Percentiles rank a stretch among this genome's conserved stretches.
phyloP scores from a whole-genome alignment of 2,329 filamentous ascomycete species.

The Phialocephala subalpina region DNA sequence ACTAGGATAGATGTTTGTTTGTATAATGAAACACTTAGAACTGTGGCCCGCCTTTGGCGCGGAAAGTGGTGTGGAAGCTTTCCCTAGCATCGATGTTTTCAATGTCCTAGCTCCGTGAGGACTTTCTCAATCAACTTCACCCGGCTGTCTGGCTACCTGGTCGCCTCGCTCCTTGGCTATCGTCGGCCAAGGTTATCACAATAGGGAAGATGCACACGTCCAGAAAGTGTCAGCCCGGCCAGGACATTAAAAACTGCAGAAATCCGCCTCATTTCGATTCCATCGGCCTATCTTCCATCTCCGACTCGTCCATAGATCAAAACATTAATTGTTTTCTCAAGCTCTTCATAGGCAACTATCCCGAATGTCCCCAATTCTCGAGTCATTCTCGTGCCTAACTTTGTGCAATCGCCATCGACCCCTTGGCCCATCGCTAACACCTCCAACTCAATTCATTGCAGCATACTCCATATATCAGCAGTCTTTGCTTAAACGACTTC shows the following conservation, averaged over 20 bases:
- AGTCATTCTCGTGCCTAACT: background rate
- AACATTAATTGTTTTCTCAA: background rate
- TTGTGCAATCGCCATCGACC: background rate
- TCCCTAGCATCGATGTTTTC: background rate
- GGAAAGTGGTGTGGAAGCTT: background rate
- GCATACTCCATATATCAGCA: no score
- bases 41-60: background rate
- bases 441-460: no score
- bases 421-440: background rate
- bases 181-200: no score
- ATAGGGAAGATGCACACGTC: no score
- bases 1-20: constrained; percentile 33
- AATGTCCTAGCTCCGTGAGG: background rate
- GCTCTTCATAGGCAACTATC: background rate
- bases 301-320: background rate
- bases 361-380: background rate
- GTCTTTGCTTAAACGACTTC: no score
- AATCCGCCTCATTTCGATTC: no score
- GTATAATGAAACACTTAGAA: constrained; percentile 4
- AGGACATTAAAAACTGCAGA: no score
- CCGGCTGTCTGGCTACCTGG: no score
- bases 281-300: background rate
- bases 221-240: no score
- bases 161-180: no score
- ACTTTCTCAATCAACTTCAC: no score